Evolutionary conservation across 768 basidiomycete species (phyloP), one percentile per base, ranked within the genome.

Genomic region (Termitomyces sp.): DNA sequence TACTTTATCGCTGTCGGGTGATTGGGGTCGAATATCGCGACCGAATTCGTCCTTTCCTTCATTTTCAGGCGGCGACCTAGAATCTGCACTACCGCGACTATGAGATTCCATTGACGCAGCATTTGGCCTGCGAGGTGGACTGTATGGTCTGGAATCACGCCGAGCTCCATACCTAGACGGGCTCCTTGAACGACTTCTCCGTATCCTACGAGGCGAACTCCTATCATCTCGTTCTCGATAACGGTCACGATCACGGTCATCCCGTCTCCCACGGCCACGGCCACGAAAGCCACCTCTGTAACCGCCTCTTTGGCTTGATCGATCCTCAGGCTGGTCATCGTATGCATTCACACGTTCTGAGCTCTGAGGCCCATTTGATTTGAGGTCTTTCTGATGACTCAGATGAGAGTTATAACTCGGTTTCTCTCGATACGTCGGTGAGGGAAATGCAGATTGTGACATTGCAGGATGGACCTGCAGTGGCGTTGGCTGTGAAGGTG

Each of bases 31-130:
- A 66, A 91, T 79, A 69, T 92, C 90, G 65, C 91, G 85, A 63
- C 91, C 90, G 72, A 93, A 93, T 71, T 93, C 90, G 80, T 93
- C 90, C 72, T 85, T 90, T 57, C 75, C 84, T n/a, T 69, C 82
- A 22, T 66, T 67, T 50, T 66, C 52, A 61, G 62, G 67, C 47
- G 56, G 62, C 24, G 65, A 34, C 41, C 44, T 48, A 6, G 46
- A 44, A 39, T 65, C 64, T 51, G 66, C 55, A 55, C 68, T 63
- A 64, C 69, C 60, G 61, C 62, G 66, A 51, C 66, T 55, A 45
- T 62, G 65, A 55, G 69, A 29, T 47, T 34, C 54, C 54, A 64
- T 47, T 34, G 68, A 64, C 31, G 73, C 65, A 55, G 72, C 65
- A 45, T 75, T 67, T 48, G 77, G 74, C 63, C 80, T 77, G 56